These are phyloP conservation scores for Pichia sporocuriosa DNA, from an alignment of 805 yeast species.

Conservation along the genomic window DNA sequence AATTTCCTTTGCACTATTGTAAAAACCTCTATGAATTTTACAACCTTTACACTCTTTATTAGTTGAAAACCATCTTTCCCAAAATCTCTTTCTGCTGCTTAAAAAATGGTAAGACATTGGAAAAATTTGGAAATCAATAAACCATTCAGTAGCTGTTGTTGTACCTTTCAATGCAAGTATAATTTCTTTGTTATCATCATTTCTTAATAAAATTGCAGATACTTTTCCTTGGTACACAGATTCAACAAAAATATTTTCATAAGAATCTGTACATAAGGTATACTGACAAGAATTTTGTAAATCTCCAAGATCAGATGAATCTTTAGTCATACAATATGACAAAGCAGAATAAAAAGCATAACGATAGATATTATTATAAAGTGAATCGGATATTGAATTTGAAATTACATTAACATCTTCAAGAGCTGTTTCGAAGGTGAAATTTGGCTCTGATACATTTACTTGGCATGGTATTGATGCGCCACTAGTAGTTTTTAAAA, in stretches of 20 bases:
- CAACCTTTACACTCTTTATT: constrained; percentile 41
- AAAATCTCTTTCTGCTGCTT: constrained; percentile 13
- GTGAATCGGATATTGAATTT: background rate
- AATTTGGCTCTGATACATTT: no score
- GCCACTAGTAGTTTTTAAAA: no score
- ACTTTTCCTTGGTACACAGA: constrained; percentile 41
- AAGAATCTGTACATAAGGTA: constrained; percentile 23
- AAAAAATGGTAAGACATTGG: constrained; percentile 37
- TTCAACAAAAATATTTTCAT: constrained; percentile 30
- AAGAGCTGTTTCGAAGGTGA: background rate
- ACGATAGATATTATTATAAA: constrained; percentile 58
- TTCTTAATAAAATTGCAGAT: constrained; percentile 48
- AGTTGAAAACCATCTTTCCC: constrained; percentile 11
- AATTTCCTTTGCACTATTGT: constrained; percentile 38
- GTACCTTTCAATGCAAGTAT: constrained; percentile 60
- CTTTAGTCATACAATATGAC: constrained; percentile 30
- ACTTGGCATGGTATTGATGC: no score
- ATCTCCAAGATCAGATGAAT: constrained; percentile 18
- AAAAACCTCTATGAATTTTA: constrained; percentile 60
- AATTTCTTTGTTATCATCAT: constrained; percentile 37
- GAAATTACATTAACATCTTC: background rate
- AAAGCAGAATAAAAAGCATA: constrained; percentile 30
- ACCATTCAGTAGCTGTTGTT: constrained; percentile 53
- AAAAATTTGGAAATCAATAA: constrained; percentile 45
- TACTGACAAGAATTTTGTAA: constrained; percentile 31